Evolutionary conservation across 78 protist species (phyloP).

Genomic region (Corallochytrium limacisporum): DNA sequence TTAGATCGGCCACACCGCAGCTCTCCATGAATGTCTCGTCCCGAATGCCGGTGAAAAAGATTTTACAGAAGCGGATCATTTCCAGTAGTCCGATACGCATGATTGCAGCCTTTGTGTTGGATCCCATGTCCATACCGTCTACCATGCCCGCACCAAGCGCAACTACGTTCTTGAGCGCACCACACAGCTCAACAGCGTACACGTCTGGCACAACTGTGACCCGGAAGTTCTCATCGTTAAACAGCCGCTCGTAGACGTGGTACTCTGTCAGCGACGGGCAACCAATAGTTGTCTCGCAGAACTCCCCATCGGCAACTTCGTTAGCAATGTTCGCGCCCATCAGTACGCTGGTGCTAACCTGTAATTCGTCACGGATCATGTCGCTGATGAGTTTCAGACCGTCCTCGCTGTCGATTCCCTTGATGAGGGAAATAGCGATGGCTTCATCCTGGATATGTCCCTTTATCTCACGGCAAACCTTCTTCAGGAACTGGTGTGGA

Average conservation of each 20-base stretch:
- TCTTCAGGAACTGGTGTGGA: conserved; percentile 36
- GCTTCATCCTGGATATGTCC: background rate
- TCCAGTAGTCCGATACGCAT: conserved; percentile 51
- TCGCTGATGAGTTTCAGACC: conserved; percentile 30
- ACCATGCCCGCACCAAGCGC: conserved; percentile 56
- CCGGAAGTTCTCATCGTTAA: conserved; percentile 26
- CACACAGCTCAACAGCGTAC: conserved; percentile 39
- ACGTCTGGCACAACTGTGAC: conserved; percentile 26
- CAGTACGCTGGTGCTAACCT: conserved; percentile 14
- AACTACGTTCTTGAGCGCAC: conserved; percentile 54
- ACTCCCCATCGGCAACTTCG: conserved; percentile 44
- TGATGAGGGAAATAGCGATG: conserved; percentile 47
- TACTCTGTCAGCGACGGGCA: background rate
- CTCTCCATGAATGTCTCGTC: conserved; percentile 33
- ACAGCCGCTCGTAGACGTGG: conserved; percentile 1
- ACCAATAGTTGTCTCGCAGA: conserved; percentile 55
- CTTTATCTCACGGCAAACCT: conserved; percentile 10
- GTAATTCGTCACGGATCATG: conserved; percentile 17
- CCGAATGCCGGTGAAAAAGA: background rate
- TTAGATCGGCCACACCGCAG: conserved; percentile 60
- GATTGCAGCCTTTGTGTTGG: conserved; percentile 61
- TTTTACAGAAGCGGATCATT: conserved; percentile 23
- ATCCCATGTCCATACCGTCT: conserved; percentile 41
- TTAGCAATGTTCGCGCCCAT: conserved; percentile 61
- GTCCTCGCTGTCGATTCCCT: conserved; percentile 14